Base-by-base conservation (phyloP, 805 yeast species). In the Kodamaea hsintzibuensis region DNA sequence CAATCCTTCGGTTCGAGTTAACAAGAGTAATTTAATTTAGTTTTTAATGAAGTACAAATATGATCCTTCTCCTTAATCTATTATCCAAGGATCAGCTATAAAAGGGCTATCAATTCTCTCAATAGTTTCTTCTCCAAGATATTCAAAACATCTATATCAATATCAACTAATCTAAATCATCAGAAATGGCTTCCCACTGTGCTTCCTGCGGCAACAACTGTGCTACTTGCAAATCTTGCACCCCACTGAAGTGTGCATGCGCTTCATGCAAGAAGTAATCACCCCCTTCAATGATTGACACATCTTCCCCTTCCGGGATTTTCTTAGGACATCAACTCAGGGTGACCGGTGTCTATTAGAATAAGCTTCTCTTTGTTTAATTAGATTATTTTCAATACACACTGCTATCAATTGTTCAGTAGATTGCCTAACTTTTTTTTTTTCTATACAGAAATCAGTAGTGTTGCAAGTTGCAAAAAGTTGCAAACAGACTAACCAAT, bases 141-240 rank as follows among this genome's bases (percentile, higher is more conserved):
- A n/a, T 43, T 37, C 19, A 10, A 12, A n/a, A 25, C 22, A 18
- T 38, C 30, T 35, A 16, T 6, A 22, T 6, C 25, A 3, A 33
- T 40, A 25, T 22, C 45, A 48, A 17, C 44, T 30, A 39, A 12
- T 16, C 39, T 40, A 35, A 40, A 42, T 25, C n/a, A 49, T 19
- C 33, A 17, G 49, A 35, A 55, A 53, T 53, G 56, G 50, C 59
- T 33, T 46, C 53, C 47, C 33, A 50, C 52, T 50, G 52, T 42
- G 49, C 54, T 50, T 37, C 52, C 51, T 56, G 59, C 52, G 40
- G 55, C 55, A 56, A 53, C 39, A 46, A 52, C 50, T 56, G 59
- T 51, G 37, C 56, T 33, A 51, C 30, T 53, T 56, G 59, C 55
- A 56, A 53, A 27, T 19, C 56, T 27, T 56, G 59, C 51, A 49